These are phyloP conservation scores for Torulaspora globosa DNA, from an alignment of 1,139 yeast genomes.

Conservation along the genomic window DNA sequence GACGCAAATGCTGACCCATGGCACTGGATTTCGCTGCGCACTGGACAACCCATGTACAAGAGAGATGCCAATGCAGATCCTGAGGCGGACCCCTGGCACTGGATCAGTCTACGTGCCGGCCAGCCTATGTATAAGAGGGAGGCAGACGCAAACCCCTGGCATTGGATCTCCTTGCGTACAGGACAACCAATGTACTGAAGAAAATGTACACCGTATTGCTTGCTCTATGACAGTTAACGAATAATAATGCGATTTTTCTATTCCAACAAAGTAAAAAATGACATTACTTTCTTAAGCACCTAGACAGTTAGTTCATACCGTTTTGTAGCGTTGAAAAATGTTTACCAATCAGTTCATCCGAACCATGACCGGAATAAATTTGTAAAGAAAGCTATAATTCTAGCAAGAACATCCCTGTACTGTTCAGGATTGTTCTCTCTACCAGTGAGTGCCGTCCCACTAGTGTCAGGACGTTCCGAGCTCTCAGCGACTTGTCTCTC, in stretches of 20 bases:
- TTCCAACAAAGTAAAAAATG: not conserved
- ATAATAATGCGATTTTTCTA: not conserved
- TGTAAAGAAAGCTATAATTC: constrained; percentile 18
- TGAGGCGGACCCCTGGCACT: constrained; percentile 22
- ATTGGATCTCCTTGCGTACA: constrained; percentile 19
- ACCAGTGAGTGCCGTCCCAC: constrained; percentile 9
- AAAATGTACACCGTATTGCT: not conserved
- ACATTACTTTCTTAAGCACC: not conserved
- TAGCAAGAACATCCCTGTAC: constrained; percentile 20
- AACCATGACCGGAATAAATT: constrained; percentile 18
- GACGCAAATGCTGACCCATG: constrained; percentile 23
- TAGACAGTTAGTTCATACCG: constrained; percentile 1
- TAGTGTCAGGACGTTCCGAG: constrained; percentile 5
- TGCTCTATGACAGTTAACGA: not conserved
- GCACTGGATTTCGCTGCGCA: constrained; percentile 20
- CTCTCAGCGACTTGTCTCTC: constrained; percentile 1
- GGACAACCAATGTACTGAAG: constrained; percentile 15
- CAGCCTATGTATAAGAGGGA: constrained; percentile 16
- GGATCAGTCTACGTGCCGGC: constrained; percentile 22
- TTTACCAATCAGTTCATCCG: constrained; percentile 3
- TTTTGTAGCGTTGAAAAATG: not conserved
- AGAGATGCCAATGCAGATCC: constrained; percentile 1
- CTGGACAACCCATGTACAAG: constrained; percentile 16
- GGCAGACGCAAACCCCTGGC: constrained; percentile 23
- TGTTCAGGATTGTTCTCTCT: constrained; percentile 14